phyloP scores from a whole-genome alignment of 768 basidiomycete genomes.

The Podaxis sp. region DNA sequence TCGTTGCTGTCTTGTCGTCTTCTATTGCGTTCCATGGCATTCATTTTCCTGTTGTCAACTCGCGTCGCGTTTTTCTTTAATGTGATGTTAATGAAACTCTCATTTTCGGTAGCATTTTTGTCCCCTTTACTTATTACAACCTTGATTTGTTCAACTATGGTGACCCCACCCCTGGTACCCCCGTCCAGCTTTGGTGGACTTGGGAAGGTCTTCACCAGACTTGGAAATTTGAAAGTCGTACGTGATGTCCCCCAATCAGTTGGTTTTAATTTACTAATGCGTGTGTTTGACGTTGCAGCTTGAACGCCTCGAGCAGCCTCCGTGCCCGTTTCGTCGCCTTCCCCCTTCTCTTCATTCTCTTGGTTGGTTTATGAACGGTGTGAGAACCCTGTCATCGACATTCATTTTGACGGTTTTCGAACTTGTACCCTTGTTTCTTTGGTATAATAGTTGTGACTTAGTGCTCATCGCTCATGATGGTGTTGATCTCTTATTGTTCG shows the following conservation, averaged over 20 bases:
- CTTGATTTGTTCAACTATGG: conserved; percentile 47
- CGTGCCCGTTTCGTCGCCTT: neutral
- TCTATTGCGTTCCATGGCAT: neutral
- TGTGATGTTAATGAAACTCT: neutral
- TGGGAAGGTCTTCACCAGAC: conserved; percentile 51
- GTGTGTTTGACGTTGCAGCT: neutral
- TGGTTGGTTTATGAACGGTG: neutral
- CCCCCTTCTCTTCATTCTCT: neutral
- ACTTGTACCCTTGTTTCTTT: neutral
- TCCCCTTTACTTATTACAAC: conserved; percentile 37
- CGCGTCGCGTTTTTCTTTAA: neutral
- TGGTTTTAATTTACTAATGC: neutral
- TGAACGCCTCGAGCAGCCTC: neutral
- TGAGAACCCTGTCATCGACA: too few species aligned
- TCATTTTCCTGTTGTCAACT: neutral
- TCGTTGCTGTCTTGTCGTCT: neutral
- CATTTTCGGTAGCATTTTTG: conserved; percentile 34
- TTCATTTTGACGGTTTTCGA: neutral
- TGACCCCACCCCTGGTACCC: conserved; percentile 37
- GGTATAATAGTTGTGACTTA: neutral
- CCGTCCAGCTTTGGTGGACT: conserved; percentile 41
- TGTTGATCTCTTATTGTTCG: too few species aligned
- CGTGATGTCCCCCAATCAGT: neutral
- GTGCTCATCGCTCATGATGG: neutral
- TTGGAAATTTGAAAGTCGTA: conserved; percentile 31